These are phyloP conservation scores for Mallotus nudiflorus DNA, from an alignment of 345 rosid species.

Conservation along the genomic window DNA sequence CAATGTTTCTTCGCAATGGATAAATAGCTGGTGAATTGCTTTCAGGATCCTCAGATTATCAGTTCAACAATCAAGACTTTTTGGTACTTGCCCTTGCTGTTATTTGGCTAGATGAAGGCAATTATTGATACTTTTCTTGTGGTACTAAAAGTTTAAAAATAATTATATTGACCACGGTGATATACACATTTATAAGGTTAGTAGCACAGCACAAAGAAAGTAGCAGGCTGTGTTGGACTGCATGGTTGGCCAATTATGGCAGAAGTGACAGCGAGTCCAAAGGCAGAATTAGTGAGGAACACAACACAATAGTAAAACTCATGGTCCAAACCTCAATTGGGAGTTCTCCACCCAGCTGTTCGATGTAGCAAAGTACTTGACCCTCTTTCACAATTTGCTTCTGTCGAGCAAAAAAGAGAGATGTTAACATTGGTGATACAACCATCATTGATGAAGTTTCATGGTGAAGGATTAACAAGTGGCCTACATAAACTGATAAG, in stretches of 20 bases:
- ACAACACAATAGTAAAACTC: not conserved
- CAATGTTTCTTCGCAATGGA: not conserved
- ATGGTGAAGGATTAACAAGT: not conserved
- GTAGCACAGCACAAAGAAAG: not conserved
- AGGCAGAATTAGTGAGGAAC: not conserved
- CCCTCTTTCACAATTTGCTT: slow-evolving; percentile 89
- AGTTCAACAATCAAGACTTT: too few species aligned
- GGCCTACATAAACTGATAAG: not conserved
- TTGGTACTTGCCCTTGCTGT: too few species aligned
- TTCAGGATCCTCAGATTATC: too few species aligned
- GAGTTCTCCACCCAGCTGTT: slow-evolving; percentile 80
- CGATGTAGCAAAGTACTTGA: slow-evolving; percentile 80
- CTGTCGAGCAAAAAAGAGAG: slow-evolving; percentile 40
- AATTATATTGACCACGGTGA: not conserved
- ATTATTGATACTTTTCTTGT: too few species aligned
- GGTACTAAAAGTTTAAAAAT: not conserved
- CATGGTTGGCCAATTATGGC: not conserved
- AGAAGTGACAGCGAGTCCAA: not conserved
- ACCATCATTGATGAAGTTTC: not conserved
- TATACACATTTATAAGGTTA: not conserved
- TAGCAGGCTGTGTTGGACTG: not conserved
- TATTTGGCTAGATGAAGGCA: too few species aligned
- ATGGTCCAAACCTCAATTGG: slow-evolving; percentile 62
- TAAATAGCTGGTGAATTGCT: too few species aligned
- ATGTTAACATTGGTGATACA: slow-evolving; percentile 21